Percentiles rank a stretch among this genome's conserved stretches.
Conservation (phyloP, 441 rosid genomes). For the Brassica balearica region DNA sequence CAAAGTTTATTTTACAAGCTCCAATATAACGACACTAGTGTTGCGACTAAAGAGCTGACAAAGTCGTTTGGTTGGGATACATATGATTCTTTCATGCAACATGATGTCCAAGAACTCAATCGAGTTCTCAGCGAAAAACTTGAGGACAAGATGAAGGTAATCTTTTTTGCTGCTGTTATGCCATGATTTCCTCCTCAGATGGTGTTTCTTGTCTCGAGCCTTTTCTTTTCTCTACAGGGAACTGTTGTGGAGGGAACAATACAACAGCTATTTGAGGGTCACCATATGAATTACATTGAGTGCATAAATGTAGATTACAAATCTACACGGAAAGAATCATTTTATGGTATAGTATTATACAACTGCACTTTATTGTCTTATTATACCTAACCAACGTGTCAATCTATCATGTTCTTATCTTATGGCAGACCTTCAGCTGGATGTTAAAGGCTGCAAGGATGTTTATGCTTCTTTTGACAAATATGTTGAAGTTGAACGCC, state of each 20-base stretch:
- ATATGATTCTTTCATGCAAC: slow-evolving; percentile 82
- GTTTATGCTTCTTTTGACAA: slow-evolving; percentile 68
- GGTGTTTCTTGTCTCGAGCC: slow-evolving; percentile 23
- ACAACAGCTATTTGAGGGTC: slow-evolving; percentile 79
- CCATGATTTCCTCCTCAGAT: slow-evolving; percentile 29
- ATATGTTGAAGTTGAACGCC: slow-evolving; percentile 71
- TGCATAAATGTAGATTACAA: slow-evolving; percentile 80
- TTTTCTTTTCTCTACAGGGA: slow-evolving; percentile 50
- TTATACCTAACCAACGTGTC: slow-evolving; percentile 10
- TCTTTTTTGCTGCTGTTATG: slow-evolving; percentile 2
- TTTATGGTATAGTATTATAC: slow-evolving; percentile 56
- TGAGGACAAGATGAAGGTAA: slow-evolving; percentile 82
- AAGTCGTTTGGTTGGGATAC: slow-evolving; percentile 90
- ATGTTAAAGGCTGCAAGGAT: slow-evolving; percentile 67
- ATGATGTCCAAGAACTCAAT: slow-evolving; percentile 86
- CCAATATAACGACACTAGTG: slow-evolving; percentile 76
- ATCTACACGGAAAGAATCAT: slow-evolving; percentile 79
- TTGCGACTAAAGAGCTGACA: slow-evolving; percentile 77
- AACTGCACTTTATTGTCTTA: slow-evolving; percentile 14
- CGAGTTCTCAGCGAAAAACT: slow-evolving; percentile 81
- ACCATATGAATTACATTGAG: slow-evolving; percentile 80
- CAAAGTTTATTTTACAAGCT: slow-evolving; percentile 84
- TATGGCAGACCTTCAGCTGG: slow-evolving; percentile 61
- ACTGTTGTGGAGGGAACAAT: slow-evolving; percentile 87
- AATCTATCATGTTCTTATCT: slow-evolving; percentile 5